Evolutionary conservation across 345 rosid genomes (phyloP), one percentile per base, ranked within the genome.

Genomic region (Trapa bicornis): DNA sequence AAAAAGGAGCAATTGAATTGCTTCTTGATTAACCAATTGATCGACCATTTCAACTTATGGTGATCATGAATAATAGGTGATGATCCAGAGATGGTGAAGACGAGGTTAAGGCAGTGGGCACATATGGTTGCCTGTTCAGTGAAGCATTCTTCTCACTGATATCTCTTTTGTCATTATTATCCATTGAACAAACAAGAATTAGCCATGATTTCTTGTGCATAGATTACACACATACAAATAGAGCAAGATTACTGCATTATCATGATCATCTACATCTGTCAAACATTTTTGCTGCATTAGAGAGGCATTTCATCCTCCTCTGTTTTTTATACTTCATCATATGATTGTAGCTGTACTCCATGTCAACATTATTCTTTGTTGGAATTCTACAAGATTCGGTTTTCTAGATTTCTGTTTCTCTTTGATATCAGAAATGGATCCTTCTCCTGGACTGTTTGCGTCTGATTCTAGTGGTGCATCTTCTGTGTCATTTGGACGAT

Each of bases 61-160:
- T 4, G 41, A 3, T 22, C 11, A 45, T 65, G 54, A 43, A 52
- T 22, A 2, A 48, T 17, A 92, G 98, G 86, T 69, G 88, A 87
- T 54, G 96, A 81, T 77, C 88, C 91, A 47, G 86, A 77, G 82
- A 79, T 61, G 69, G 86, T 87, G 76, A 92, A 89, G 87, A 50
- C 67, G 70, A 89, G 78, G 74, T 33, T 92, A 83, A 85, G 71
- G 78, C 98, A 85, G 61, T 92, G 98, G 98, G 98, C 97, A 0
- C 89, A 80, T 75, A 81, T 85, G 60, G 98, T 92, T 29, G 98
- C 93, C 35, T 89, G 91, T 67, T 86, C 91, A 61, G 89, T 87
- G 66, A 78, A 77, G 39, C 97, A 88, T 72, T 67, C 70, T 70
- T 38, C 67, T 4, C 8, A 36, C 15, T 63, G 57, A 47, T 15